Percentiles rank a stretch among this genome's conserved stretches.
phyloP scores from a whole-genome alignment of 140 eudicot genomes.

The Stevia rebaudiana region DNA sequence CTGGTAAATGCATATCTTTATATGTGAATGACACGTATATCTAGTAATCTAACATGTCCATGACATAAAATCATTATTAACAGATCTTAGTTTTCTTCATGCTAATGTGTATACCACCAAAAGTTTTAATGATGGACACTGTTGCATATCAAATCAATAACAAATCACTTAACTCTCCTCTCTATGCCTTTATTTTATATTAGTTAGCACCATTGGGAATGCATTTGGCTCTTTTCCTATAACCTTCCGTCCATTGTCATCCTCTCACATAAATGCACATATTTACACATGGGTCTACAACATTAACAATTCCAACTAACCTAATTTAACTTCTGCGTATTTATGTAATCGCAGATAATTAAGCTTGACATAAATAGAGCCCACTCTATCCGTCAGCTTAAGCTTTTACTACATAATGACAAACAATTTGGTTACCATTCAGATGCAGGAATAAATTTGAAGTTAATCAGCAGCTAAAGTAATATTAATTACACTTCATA shows the following conservation, averaged over 20 bases:
- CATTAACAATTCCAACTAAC: background rate
- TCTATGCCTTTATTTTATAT: background rate
- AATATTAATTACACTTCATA: background rate
- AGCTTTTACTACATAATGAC: background rate
- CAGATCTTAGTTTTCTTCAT: background rate
- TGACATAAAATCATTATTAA: background rate
- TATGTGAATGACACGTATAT: background rate
- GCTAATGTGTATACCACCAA: background rate
- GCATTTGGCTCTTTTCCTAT: background rate
- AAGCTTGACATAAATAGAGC: background rate
- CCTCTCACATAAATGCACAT: background rate
- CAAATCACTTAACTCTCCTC: background rate
- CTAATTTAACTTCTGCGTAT: background rate
- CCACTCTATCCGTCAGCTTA: background rate
- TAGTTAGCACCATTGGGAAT: background rate
- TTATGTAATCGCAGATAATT: background rate
- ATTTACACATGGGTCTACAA: background rate
- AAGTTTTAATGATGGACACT: background rate
- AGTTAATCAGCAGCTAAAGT: background rate
- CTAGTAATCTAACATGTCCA: slow-evolving; percentile 6
- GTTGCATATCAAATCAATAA: background rate
- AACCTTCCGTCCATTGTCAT: slow-evolving; percentile 3
- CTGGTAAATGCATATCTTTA: slow-evolving; percentile 8
- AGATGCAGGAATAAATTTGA: slow-evolving; percentile 7
- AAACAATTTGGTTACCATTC: slow-evolving; percentile 4